phyloP scores from a whole-genome alignment of 257 asterid species.

The Cynanchum wilfordii region DNA sequence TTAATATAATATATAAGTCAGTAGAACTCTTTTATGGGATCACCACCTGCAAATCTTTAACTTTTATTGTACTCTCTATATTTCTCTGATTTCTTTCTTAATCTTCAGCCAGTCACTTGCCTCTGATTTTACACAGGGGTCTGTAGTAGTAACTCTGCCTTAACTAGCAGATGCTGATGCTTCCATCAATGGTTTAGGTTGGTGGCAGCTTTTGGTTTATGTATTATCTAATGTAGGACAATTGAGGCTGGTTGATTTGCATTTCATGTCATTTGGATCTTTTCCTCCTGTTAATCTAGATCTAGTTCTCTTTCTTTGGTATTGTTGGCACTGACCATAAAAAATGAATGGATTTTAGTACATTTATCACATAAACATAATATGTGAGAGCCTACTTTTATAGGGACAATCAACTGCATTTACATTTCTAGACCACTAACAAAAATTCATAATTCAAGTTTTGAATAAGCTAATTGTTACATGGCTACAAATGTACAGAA shows the following conservation, averaged over 20 bases:
- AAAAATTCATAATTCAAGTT: background rate
- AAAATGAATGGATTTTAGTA: background rate
- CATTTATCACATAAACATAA: background rate
- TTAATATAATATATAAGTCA: too few relatives aligned
- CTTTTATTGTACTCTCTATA: background rate
- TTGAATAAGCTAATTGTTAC: background rate
- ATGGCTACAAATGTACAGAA: background rate
- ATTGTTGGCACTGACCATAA: background rate
- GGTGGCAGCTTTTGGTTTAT: constrained; percentile 13
- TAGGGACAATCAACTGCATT: background rate
- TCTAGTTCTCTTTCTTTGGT: background rate
- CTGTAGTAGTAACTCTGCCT: constrained; percentile 5
- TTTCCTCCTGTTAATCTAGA: background rate
- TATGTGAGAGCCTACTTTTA: background rate
- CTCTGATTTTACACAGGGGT: background rate
- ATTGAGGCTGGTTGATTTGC: too few relatives aligned
- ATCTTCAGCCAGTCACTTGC: background rate
- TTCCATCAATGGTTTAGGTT: constrained; percentile 21
- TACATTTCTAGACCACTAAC: background rate
- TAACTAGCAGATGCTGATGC: constrained; percentile 7
- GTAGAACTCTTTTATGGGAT: background rate
- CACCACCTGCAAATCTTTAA: background rate
- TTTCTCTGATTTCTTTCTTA: constrained; percentile 1
- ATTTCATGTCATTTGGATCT: background rate
- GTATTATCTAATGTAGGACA: constrained; percentile 6